Evolutionary conservation across 805 yeast species (phyloP).

Genomic region (Blastobotrys muscicola): DNA sequence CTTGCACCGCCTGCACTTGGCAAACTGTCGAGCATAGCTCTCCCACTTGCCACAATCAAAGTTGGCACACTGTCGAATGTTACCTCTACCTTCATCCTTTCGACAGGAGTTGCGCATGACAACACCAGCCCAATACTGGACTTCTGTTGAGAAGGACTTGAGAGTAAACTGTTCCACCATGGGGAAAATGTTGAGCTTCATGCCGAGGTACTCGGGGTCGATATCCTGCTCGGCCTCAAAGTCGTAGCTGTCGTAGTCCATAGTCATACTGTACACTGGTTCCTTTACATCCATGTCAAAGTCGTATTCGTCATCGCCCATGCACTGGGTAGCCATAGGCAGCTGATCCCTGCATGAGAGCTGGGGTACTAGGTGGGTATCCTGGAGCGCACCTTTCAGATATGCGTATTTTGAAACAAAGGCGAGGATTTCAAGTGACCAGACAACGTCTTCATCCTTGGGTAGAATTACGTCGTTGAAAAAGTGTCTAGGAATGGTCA

Average conservation of each 20-base stretch:
- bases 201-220: constrained; percentile 37
- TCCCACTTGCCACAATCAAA: constrained; percentile 95
- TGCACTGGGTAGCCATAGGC: not conserved
- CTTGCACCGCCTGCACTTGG: constrained; percentile 89
- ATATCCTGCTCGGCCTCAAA: constrained; percentile 26
- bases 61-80: constrained; percentile 90
- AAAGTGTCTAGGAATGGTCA: constrained; percentile 40
- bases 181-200: constrained; percentile 63
- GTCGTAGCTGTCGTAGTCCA: constrained; percentile 25
- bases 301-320: constrained; percentile 13
- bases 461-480: constrained; percentile 73
- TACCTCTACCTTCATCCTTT: constrained; percentile 76
- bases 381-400: constrained; percentile 63
- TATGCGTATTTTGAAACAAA: constrained; percentile 86
- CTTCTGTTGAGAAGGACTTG: constrained; percentile 58
- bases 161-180: constrained; percentile 85
- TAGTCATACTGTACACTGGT: not conserved
- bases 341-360: constrained; percentile 38
- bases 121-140: constrained; percentile 96
- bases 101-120: constrained; percentile 94
- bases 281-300: constrained; percentile 7
- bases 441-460: constrained; percentile 83
- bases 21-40: constrained; percentile 78
- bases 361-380: constrained; percentile 63
- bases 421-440: constrained; percentile 88